Base-by-base conservation (phyloP, 2,329 filamentous ascomycete genomes). In the Aspergillus thermomutatus region DNA sequence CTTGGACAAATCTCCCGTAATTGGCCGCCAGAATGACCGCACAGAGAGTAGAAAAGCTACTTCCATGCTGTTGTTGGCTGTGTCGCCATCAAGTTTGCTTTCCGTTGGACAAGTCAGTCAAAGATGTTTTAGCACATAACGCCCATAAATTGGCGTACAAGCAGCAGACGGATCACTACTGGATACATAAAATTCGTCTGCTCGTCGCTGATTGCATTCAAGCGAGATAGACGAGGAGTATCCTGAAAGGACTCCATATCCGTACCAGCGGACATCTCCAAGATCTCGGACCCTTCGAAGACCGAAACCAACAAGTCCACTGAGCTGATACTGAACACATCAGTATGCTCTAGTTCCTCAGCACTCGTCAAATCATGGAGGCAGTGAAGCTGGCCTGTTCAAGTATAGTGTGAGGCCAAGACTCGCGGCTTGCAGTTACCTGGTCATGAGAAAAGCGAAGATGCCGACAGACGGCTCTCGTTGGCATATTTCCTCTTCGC, bases 131-230 rank as follows among this genome's bases (percentile, higher is more conserved):
- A 19, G 62, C 58, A 56, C 70, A 74, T 4, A 70, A 64, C 48
- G 70, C 69, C 71, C 71, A 74, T 28, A 72, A 50, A 49, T 74
- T 70, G 11, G 68, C 65, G 57, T 70, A 73, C 49, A 74, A 55
- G 3, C 59, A 64, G 46, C 67, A 69, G 40, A 74, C 60, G 26
- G 72, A 31, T 71, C 67, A 7, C 71, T 70, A 49, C 57, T 53
- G 3, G 57, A 46, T 9, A 72, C 57, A 11, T 68, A 60, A 54
- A 71, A 72, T 53, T 69, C 64, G 45, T 74, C 71, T 3, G 52
- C 8, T 3, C 47, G 46, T 28, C 51, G 57, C 34, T 64, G 53
- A 7, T 64, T 54, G 14, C 50, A 56, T 28, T 55, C 56, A 8
- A 64, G 49, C 23, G 61, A 19, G 10, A 66, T 67, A 53, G 65